Evolutionary conservation across 129 eudicot genomes (phyloP), one percentile per base, ranked within the genome.

Genomic region (Helichrysum umbraculigerum): DNA sequence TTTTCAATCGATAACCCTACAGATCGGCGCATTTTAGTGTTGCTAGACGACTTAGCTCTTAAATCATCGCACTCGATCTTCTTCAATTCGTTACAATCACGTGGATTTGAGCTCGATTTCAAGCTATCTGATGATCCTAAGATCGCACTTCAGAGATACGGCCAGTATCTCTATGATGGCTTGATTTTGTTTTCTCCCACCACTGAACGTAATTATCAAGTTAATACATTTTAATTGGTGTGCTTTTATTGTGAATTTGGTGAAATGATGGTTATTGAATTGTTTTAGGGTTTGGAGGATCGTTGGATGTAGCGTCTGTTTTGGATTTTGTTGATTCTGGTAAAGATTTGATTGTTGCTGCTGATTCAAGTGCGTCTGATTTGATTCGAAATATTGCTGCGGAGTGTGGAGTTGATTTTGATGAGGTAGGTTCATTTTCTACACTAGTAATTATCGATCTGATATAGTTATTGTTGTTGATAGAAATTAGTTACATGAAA

Each of bases 341-440:
- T 28, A 88, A 85, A 41, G 98, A 93, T 79, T 81, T 93, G 92
- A 88, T 93, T 67, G 77, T 93, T 63, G 92, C 96, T 5, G 97
- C 94, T 3, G 98, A 93, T 90, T 84, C 82, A 17, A 85, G 67
- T 74, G 92, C 97, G 16, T 93, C 98, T 29, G 97, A 93, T 87
- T 80, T 87, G 85, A 93, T 93, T 70, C 89, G 98, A 72, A 89
- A 84, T 60, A 85, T 93, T 71, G 98, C 95, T 3, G 85, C 90
- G 19, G 98, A 93, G 78, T 88, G 96, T 60, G 98, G 97, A 28
- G 95, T 88, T 34, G 92, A 90, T 82, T 93, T 93, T 50, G 98
- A 93, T 78, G 98, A 93, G 87, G 98, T 85, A 51, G 35, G 12
- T 33, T 41, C 15, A 22, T 59, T 77, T 77, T 42, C n/a, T 68